Conservation (phyloP, 495 filamentous ascomycete species). For the Neurospora pannonica region DNA sequence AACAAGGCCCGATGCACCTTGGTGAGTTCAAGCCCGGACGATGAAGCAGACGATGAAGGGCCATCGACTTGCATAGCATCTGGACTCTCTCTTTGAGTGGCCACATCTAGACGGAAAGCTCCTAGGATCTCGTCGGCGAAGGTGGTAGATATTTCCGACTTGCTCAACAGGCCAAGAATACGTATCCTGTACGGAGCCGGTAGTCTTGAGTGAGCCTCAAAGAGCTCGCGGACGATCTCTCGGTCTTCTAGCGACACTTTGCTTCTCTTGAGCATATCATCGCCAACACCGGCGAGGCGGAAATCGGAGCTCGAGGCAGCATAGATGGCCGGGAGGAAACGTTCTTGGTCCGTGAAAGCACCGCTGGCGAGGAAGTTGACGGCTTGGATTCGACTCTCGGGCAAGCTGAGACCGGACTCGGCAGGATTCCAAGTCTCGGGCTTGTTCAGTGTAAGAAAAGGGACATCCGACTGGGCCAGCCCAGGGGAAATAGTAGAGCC, state of each 20-base stretch:
- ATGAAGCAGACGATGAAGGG: conserved; percentile 7
- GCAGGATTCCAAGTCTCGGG: conserved; percentile 60
- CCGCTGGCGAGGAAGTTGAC: conserved; percentile 70
- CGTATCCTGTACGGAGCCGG: conserved; percentile 64
- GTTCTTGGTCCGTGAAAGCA: conserved; percentile 69
- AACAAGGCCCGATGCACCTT: conserved; percentile 74
- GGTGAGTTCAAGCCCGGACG: conserved; percentile 20
- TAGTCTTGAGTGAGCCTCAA: conserved; percentile 60
- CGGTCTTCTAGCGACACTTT: conserved; percentile 61
- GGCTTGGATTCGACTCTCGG: conserved; percentile 56
- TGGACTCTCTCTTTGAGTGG: conserved; percentile 12
- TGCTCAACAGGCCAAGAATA: conserved; percentile 64
- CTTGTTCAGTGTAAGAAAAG: conserved; percentile 62
- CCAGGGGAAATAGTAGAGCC: conserved; percentile 49
- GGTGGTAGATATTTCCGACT: conserved; percentile 56
- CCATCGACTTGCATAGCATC: conserved; percentile 23
- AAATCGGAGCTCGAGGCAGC: conserved; percentile 76
- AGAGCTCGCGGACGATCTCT: conserved; percentile 52
- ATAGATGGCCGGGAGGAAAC: conserved; percentile 74
- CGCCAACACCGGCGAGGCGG: conserved; percentile 66
- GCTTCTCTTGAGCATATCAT: conserved; percentile 75
- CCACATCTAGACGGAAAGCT: conserved; percentile 54
- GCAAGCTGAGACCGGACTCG: conserved; percentile 54
- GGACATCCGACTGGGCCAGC: conserved; percentile 58
- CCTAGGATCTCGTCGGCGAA: conserved; percentile 55